Percentiles rank a stretch among this genome's conserved stretches.
These are phyloP conservation scores for Euphorbia celastroides DNA, from an alignment of 441 rosid species.

Conservation along the genomic window DNA sequence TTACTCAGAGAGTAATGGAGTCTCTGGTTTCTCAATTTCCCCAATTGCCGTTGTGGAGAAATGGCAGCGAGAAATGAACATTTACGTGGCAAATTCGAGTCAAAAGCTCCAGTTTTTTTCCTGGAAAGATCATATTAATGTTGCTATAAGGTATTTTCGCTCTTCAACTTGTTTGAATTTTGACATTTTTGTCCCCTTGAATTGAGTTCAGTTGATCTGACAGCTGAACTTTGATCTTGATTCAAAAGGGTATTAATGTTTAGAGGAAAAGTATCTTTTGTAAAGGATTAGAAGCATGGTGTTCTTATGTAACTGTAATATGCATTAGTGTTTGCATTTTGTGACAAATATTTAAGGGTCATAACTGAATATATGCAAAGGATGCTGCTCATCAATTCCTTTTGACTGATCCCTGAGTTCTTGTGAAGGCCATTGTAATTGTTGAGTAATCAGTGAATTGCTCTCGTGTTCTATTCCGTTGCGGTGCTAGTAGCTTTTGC, in stretches of 20 bases:
- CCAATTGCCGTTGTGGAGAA: conserved; percentile 33
- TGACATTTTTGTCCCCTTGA: not conserved
- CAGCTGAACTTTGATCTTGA: not conserved
- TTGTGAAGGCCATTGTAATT: not conserved
- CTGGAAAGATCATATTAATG: not conserved
- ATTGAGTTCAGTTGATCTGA: not conserved
- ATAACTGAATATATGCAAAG: not conserved
- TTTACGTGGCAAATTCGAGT: not conserved
- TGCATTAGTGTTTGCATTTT: not conserved
- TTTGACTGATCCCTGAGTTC: not conserved
- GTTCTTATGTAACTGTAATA: not conserved
- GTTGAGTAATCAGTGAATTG: not conserved
- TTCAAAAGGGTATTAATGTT: not conserved
- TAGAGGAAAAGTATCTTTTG: not conserved
- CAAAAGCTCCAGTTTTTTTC: not conserved
- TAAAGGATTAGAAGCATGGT: not conserved
- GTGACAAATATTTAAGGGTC: not conserved
- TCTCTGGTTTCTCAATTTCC: conserved; percentile 46
- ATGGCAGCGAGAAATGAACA: conserved; percentile 17
- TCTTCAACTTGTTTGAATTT: not conserved
- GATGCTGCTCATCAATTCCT: not conserved
- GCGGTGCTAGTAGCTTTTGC: not conserved
- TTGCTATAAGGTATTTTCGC: not conserved
- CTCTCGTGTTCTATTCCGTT: not conserved
- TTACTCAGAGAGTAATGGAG: conserved; percentile 26